Conservation (phyloP, 2,329 filamentous ascomycete species). For the Lasiodiplodia hormozganensis region DNA sequence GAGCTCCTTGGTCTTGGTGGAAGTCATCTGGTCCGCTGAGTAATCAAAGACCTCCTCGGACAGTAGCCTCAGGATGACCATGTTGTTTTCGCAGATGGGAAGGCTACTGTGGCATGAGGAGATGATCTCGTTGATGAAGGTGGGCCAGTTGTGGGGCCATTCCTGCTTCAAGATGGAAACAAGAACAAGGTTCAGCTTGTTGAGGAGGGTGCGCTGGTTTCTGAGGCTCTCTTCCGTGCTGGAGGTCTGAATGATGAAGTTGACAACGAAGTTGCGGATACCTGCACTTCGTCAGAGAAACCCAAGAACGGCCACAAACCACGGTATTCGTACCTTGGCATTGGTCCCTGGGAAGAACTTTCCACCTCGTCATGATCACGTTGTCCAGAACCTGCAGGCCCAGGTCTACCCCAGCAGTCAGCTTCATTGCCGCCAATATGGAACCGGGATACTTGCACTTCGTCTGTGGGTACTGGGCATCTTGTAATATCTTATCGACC, state of each 20-base stretch:
- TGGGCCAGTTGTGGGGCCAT: slow-evolving; percentile 99
- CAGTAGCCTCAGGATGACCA: slow-evolving; percentile 93
- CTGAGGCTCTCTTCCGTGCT: slow-evolving; percentile 86
- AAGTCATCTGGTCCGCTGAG: slow-evolving; percentile 99
- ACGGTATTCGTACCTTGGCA: slow-evolving; percentile 73
- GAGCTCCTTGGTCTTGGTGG: slow-evolving; percentile 90
- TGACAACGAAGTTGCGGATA: slow-evolving; percentile 98
- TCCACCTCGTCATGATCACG: slow-evolving; percentile 99
- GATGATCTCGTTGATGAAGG: slow-evolving; percentile 99
- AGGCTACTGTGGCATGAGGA: slow-evolving; percentile 93
- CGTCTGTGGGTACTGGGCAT: slow-evolving; percentile 91
- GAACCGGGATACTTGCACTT: slow-evolving; percentile 74
- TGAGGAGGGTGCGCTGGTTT: slow-evolving; percentile 85
- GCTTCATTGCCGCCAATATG: slow-evolving; percentile 30
- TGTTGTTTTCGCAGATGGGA: slow-evolving; percentile 99
- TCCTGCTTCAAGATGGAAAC: slow-evolving; percentile 99
- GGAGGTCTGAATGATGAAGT: slow-evolving; percentile 96
- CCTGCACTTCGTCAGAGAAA: slow-evolving; percentile 60
- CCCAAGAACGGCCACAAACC: neutral
- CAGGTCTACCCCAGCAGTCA: slow-evolving; percentile 66
- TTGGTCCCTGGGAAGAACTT: slow-evolving; percentile 93
- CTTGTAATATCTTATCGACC: slow-evolving; percentile 94
- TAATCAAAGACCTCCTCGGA: slow-evolving; percentile 99
- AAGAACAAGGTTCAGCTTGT: slow-evolving; percentile 97
- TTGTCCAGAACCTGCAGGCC: slow-evolving; percentile 96